A percentile compares a stretch with the other conserved stretches of the same genome.
Conservation (phyloP, 805 yeast species). For the Tetrapisispora fleetii region DNA sequence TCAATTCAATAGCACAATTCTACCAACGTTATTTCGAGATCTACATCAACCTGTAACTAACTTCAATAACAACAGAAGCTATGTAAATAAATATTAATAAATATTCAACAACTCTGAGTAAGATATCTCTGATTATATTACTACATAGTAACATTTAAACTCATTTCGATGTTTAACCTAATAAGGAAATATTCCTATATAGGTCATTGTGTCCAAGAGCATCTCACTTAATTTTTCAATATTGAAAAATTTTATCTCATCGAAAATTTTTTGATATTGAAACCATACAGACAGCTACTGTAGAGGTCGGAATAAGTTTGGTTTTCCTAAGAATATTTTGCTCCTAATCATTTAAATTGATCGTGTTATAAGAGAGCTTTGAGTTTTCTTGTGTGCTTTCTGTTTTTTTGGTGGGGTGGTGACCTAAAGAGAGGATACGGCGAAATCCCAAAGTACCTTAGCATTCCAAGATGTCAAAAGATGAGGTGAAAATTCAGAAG, state of each 20-base stretch:
- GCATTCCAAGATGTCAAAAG: conserved; percentile 25
- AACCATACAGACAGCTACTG: background rate
- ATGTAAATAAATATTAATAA: no score
- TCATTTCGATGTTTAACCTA: background rate
- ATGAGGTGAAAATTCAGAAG: conserved; percentile 33
- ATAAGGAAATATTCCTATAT: background rate
- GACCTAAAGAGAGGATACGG: no score
- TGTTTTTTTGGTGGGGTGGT: no score
- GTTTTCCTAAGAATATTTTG: no score
- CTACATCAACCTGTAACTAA: no score
- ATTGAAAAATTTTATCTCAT: background rate
- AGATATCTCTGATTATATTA: no score
- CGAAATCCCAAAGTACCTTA: background rate
- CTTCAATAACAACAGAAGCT: no score
- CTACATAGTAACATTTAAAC: no score
- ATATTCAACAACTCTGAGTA: no score
- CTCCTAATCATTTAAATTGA: background rate
- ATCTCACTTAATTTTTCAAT: background rate
- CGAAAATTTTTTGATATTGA: background rate
- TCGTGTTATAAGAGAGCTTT: no score
- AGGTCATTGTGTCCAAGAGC: background rate
- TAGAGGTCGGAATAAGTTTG: background rate
- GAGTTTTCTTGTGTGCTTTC: background rate
- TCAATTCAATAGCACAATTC: no score
- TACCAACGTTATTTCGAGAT: background rate